Conservation (phyloP, 225 moss, liverwort and hornwort species). For the Straminergon stramineum region DNA sequence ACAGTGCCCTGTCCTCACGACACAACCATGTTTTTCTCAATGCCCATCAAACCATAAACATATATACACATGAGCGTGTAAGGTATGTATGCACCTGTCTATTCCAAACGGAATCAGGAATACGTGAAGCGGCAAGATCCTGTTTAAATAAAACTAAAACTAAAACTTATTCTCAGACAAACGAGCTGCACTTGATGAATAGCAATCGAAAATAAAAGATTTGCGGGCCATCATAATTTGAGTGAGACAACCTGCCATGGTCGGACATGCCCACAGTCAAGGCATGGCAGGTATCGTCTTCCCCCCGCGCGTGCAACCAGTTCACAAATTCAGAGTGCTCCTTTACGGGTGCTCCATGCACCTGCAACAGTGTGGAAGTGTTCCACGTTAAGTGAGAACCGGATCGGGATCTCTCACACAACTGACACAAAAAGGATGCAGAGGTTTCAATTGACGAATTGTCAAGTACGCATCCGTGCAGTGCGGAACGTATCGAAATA, state of each 20-base stretch:
- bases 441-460: not conserved
- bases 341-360: conserved; percentile 30
- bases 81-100: not conserved
- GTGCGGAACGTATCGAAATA: not conserved
- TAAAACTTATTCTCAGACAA: not conserved
- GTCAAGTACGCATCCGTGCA: not conserved
- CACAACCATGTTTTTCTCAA: not conserved
- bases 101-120: not conserved
- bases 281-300: conserved; percentile 55
- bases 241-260: conserved; percentile 60
- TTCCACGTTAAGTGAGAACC: not conserved
- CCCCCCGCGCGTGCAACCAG: conserved; percentile 78
- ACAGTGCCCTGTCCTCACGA: conserved; percentile 52
- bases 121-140: not conserved
- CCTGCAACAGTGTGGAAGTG: conserved; percentile 6
- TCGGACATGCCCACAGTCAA: conserved; percentile 74
- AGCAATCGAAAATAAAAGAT: not conserved
- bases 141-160: not conserved
- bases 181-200: not conserved
- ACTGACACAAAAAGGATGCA: not conserved
- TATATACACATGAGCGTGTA: not conserved
- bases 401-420: not conserved
- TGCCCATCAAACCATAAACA: not conserved
- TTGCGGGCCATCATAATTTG: not conserved
- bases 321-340: conserved; percentile 73